Percentiles rank a stretch among this genome's conserved stretches.
Conservation (phyloP, 164 flowering plant genomes). For the Platanus orientalis region DNA sequence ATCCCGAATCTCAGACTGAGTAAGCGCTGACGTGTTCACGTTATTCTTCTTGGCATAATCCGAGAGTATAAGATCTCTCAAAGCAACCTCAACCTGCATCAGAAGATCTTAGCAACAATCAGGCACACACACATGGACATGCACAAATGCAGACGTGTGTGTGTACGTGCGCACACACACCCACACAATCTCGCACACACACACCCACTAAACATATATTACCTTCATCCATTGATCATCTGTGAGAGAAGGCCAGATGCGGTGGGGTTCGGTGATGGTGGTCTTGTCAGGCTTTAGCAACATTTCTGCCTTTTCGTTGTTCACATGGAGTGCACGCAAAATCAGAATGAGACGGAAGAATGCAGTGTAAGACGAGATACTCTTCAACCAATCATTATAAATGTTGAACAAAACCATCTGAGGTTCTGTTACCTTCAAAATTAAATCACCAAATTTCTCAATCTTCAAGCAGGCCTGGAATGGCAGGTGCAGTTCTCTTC, state of each 20-base stretch:
- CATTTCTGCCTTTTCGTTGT: slow-evolving; percentile 99
- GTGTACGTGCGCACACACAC: too few relatives aligned
- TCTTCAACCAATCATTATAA: slow-evolving; percentile 99
- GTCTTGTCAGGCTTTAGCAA: slow-evolving; percentile 91
- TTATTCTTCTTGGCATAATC: slow-evolving; percentile 99
- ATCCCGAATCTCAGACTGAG: slow-evolving; percentile 98
- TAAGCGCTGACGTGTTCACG: slow-evolving; percentile 94
- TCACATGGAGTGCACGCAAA: slow-evolving; percentile 95
- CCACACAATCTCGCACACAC: not conserved
- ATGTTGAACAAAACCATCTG: slow-evolving; percentile 99
- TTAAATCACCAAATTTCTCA: slow-evolving; percentile 97
- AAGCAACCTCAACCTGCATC: slow-evolving; percentile 89
- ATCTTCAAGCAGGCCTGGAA: slow-evolving; percentile 99
- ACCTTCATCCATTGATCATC: slow-evolving; percentile 99
- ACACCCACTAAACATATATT: slow-evolving; percentile 3
- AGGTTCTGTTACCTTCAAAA: slow-evolving; percentile 96
- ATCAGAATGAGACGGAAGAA: slow-evolving; percentile 94
- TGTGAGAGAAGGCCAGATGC: slow-evolving; percentile 96
- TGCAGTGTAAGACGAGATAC: slow-evolving; percentile 95
- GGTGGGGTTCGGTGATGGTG: slow-evolving; percentile 89
- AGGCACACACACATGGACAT: not conserved
- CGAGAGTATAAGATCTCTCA: slow-evolving; percentile 96
- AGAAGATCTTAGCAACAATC: slow-evolving; percentile 12
- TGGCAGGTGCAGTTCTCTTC: slow-evolving; percentile 98
- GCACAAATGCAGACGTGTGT: too few relatives aligned